phyloP scores from a whole-genome alignment of 805 yeast genomes.

The Lachancea dasiensis region DNA sequence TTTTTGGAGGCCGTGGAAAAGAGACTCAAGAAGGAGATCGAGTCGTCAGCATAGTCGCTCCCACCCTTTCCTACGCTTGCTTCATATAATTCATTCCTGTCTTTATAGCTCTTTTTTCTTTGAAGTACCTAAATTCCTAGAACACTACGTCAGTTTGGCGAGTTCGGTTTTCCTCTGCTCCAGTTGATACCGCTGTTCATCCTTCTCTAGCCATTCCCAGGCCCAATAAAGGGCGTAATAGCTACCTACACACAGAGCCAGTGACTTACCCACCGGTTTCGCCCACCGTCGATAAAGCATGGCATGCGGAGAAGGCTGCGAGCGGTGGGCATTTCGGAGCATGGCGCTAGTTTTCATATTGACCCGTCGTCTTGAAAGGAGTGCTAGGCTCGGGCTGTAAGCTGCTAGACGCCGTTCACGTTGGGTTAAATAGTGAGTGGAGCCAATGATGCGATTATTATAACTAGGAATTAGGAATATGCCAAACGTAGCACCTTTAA shows the following conservation, averaged over 20 bases:
- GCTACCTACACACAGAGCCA: slow-evolving; percentile 40
- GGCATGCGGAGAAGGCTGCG: slow-evolving; percentile 20
- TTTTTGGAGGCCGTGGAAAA: slow-evolving; percentile 72
- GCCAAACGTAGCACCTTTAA: too few relatives aligned
- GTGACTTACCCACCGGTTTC: slow-evolving; percentile 41
- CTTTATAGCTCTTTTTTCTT: not conserved
- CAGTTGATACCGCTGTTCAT: slow-evolving; percentile 11
- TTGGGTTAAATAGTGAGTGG: too few relatives aligned
- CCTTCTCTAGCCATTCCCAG: slow-evolving; percentile 39
- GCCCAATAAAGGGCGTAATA: slow-evolving; percentile 41
- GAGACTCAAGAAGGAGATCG: slow-evolving; percentile 38
- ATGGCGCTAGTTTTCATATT: not conserved
- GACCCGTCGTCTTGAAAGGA: too few relatives aligned
- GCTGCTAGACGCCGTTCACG: too few relatives aligned
- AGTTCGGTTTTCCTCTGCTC: not conserved
- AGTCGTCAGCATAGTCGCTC: too few relatives aligned
- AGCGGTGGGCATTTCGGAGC: not conserved
- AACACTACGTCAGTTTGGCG: not conserved
- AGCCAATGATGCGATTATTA: too few relatives aligned
- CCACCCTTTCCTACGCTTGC: too few relatives aligned
- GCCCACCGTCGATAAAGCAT: slow-evolving; percentile 43
- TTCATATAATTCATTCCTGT: not conserved
- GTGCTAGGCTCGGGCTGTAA: too few relatives aligned
- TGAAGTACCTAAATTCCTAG: not conserved
- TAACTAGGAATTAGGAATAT: too few relatives aligned